These are phyloP conservation scores for Luffa aegyptiaca DNA, from an alignment of 306 rosid genomes.

Conservation along the genomic window DNA sequence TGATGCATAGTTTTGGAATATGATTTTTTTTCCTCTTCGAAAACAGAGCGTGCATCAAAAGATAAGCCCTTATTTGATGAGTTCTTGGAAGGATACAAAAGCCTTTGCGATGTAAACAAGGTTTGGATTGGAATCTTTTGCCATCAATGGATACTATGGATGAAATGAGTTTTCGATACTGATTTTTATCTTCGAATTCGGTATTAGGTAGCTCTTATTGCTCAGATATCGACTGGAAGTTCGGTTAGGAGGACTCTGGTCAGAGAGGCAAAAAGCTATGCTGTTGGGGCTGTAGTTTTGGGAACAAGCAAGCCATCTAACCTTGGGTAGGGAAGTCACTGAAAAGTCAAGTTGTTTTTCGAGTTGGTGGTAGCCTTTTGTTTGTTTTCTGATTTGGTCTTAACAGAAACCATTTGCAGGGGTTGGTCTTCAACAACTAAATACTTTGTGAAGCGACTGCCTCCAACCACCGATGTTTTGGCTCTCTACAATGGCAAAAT, in stretches of 20 bases:
- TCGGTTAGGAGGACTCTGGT: slow-evolving; percentile 44
- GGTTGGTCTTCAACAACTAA: slow-evolving; percentile 49
- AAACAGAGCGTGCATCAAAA: slow-evolving; percentile 36
- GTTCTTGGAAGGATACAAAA: slow-evolving; percentile 60
- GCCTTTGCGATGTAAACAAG: slow-evolving; percentile 52
- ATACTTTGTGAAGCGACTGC: slow-evolving; percentile 54
- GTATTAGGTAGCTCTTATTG: slow-evolving; percentile 52
- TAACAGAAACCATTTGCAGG: slow-evolving; percentile 31
- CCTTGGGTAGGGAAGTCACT: slow-evolving; percentile 38
- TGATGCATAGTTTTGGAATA: neutral
- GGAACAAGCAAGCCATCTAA: slow-evolving; percentile 29
- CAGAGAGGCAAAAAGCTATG: slow-evolving; percentile 54
- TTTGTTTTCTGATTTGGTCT: slow-evolving; percentile 19
- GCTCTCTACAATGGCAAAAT: slow-evolving; percentile 59
- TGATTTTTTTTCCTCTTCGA: neutral
- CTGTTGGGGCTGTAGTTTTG: slow-evolving; percentile 60
- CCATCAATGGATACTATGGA: neutral
- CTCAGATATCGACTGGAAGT: slow-evolving; percentile 50
- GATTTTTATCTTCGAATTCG: slow-evolving; percentile 8
- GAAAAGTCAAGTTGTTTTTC: neutral
- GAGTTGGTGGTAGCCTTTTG: slow-evolving; percentile 3
- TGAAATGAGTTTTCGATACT: neutral
- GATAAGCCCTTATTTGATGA: slow-evolving; percentile 40
- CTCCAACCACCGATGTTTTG: slow-evolving; percentile 53
- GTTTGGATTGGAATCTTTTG: slow-evolving; percentile 23